Conservation (phyloP, 352 stramenopile species). For the Globisporangium nagaii region DNA sequence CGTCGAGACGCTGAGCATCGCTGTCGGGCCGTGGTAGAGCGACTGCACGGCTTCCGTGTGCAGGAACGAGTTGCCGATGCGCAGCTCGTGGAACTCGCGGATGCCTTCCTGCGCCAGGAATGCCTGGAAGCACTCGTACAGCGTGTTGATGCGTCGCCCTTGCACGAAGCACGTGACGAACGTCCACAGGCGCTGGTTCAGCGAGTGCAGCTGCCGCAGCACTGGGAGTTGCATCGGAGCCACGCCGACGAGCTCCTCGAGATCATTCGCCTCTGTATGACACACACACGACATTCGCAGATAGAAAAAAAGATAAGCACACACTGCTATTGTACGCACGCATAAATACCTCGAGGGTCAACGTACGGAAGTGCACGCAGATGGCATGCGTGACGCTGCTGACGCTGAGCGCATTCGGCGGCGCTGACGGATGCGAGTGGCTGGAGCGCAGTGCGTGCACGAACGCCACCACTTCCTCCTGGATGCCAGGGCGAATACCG, state of each 20-base stretch:
- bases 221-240: conserved; percentile 36
- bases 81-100: conserved; percentile 54
- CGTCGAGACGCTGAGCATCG: conserved; percentile 54
- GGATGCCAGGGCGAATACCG: conserved; percentile 12
- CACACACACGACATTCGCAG: not conserved
- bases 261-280: conserved; percentile 30
- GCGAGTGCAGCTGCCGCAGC: conserved; percentile 49
- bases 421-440: conserved; percentile 38
- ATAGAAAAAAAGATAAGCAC: too few relatives aligned
- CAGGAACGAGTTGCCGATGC: conserved; percentile 77
- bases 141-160: conserved; percentile 62
- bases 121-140: conserved; percentile 64
- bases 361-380: conserved; percentile 61
- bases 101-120: conserved; percentile 70
- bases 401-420: conserved; percentile 55
- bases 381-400: conserved; percentile 41
- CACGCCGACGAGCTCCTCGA: conserved; percentile 48
- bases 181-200: conserved; percentile 74
- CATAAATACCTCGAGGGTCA: not conserved
- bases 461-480: conserved; percentile 57
- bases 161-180: conserved; percentile 78
- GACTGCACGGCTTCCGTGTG: conserved; percentile 74
- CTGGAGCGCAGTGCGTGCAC: conserved; percentile 44
- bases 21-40: conserved; percentile 40
- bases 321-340: not conserved